Base-by-base conservation (phyloP, 2,329 filamentous ascomycete genomes). In the Gaeumannomyces tritici region DNA sequence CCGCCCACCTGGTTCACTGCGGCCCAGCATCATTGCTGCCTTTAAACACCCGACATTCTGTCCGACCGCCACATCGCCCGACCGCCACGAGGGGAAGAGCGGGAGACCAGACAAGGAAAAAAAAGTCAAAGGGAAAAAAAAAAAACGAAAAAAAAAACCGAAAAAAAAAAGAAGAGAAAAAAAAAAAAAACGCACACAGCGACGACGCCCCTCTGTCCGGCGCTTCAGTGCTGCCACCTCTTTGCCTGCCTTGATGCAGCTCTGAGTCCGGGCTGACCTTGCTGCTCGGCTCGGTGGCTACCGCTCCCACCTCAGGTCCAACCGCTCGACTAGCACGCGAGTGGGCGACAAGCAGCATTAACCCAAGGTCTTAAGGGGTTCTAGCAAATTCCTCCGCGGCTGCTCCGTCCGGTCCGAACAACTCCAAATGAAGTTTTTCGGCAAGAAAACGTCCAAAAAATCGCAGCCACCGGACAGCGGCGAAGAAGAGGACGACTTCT, bases 371-470 rank as follows among this genome's bases (percentile, higher is more conserved):
- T n/a, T 13, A 8, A 51, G 42, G 21, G 42, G 42, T 51, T 51
- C 42, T 24, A 51, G 42, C n/a, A n/a, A 51, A 24, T 51, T 51
- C 42, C 42, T 51, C 18, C 8, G 21, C 21, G 60, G 55, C 61
- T 60, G 9, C 57, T 58, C 35, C n/a, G 35, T 42, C 35, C 35
- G 35, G 35, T 42, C 35, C 35, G 35, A 42, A 42, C 57, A 11
- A 35, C 31, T 35, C 35, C 57, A 59, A 77, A 82, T 82, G 80
- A 82, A 81, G 78, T 77, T 81, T 77, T 82, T 82, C 72, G 73
- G 68, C 69, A 75, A 79, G 72, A 81, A 79, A 72, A 73, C 76
- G 66, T 71, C 73, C 70, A 73, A 74, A 68, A 75, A 76, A 67
- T 66, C 67, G 65, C 67, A 70, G 63, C 70, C 71, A 64, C 69